phyloP scores from a whole-genome alignment of 108 stramenopile genomes.

The Fragilariopsis cylindrus region DNA sequence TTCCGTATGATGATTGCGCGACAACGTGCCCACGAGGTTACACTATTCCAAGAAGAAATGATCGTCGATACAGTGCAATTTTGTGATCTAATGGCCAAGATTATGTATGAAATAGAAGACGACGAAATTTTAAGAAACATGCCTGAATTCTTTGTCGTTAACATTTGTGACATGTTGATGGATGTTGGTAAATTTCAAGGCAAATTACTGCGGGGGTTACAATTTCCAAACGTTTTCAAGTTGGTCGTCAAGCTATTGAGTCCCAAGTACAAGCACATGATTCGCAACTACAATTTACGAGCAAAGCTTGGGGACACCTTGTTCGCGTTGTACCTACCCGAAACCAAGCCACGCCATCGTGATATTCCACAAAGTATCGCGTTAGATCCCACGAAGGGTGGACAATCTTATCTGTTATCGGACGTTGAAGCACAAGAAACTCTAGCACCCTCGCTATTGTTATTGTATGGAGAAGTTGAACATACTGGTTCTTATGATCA shows the following conservation, averaged over 20 bases:
- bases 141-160: conserved; percentile 84
- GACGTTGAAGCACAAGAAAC: conserved; percentile 80
- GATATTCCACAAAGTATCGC: conserved; percentile 65
- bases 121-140: conserved; percentile 51
- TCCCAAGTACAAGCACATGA: conserved; percentile 69
- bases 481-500: conserved; percentile 96
- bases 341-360: conserved; percentile 46
- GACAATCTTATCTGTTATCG: conserved; percentile 72
- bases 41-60: conserved; percentile 68
- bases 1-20: conserved; percentile 56
- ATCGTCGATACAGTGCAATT: conserved; percentile 66
- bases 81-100: conserved; percentile 63
- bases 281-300: conserved; percentile 91
- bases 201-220: conserved; percentile 57
- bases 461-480: conserved; percentile 97
- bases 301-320: conserved; percentile 92
- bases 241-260: conserved; percentile 77
- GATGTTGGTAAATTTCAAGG: conserved; percentile 57
- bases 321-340: conserved; percentile 87
- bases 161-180: conserved; percentile 74
- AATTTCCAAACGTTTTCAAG: conserved; percentile 66
- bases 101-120: conserved; percentile 55
- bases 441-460: conserved; percentile 92
- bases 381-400: conserved; percentile 68
- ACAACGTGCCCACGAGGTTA: conserved; percentile 67